These are phyloP conservation scores for Melanogaster broomeanus DNA, from an alignment of 768 basidiomycete species.

Conservation along the genomic window DNA sequence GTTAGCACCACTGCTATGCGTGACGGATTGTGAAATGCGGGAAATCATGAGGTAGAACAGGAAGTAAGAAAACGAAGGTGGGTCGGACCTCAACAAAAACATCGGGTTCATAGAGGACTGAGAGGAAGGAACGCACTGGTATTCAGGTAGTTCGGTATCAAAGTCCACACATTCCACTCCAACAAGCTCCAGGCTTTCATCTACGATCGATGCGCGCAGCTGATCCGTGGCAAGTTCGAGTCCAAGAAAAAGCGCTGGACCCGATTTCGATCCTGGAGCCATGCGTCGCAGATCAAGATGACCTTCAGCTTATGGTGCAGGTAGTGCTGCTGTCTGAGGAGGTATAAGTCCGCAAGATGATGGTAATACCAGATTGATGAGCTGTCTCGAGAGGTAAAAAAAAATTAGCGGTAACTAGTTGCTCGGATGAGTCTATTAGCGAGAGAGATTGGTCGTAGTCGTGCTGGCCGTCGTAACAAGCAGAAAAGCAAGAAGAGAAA, in stretches of 20 bases:
- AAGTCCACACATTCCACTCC: conserved; percentile 85
- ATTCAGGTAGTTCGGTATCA: conserved; percentile 76
- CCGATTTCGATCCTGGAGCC: conserved; percentile 40
- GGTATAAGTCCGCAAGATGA: conserved; percentile 18
- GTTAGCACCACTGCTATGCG: conserved; percentile 17
- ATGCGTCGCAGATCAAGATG: conserved; percentile 18
- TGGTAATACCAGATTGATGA: conserved; percentile 28
- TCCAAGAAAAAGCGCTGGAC: conserved; percentile 72
- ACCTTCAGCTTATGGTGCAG: neutral
- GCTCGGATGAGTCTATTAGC: conserved; percentile 2
- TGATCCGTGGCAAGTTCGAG: conserved; percentile 86
- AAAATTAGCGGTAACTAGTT: conserved; percentile 6
- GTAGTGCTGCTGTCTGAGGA: conserved; percentile 6
- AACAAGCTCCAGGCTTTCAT: conserved; percentile 78
- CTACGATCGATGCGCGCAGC: conserved; percentile 79
- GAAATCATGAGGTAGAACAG: neutral
- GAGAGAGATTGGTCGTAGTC: conserved; percentile 11
- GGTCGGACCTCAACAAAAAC: neutral
- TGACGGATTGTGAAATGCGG: conserved; percentile 9
- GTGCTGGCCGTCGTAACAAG: conserved; percentile 30
- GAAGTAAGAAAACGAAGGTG: neutral
- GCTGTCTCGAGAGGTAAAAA: conserved; percentile 11
- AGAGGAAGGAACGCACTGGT: conserved; percentile 59
- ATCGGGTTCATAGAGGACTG: conserved; percentile 1
- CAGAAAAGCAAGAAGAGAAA: conserved; percentile 11